Evolutionary conservation across 2,329 filamentous ascomycete genomes (phyloP).

Genomic region (Calonectria hongkongensis): DNA sequence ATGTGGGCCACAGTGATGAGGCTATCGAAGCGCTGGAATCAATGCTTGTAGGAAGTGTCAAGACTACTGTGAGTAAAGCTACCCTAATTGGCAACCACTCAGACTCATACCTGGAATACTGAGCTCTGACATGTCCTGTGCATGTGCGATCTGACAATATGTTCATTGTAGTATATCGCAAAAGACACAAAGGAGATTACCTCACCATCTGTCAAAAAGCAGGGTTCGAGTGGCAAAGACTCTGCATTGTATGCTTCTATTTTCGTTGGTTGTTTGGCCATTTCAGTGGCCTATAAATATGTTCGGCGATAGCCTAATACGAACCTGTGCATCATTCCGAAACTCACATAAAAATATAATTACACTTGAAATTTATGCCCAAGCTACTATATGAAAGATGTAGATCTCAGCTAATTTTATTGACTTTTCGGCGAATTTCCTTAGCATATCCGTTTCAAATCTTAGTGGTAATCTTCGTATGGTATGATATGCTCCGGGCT

Average conservation of each 20-base stretch:
- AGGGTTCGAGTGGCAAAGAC: not conserved
- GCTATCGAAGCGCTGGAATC: conserved; percentile 8
- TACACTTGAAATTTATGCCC: no score
- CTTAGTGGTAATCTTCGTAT: no score
- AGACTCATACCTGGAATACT: not conserved
- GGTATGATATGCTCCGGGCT: no score
- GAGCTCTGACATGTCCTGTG: no score
- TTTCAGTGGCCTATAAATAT: conserved; percentile 1
- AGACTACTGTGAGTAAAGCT: not conserved
- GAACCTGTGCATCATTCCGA: not conserved
- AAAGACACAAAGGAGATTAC: not conserved
- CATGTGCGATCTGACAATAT: not conserved
- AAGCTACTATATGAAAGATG: no score
- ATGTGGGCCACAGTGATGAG: conserved; percentile 27
- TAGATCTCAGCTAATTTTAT: no score
- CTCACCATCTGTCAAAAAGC: not conserved
- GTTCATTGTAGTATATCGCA: not conserved
- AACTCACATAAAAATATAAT: not conserved
- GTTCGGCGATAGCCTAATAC: not conserved
- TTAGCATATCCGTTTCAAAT: no score
- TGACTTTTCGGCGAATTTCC: no score
- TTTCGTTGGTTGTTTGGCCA: not conserved
- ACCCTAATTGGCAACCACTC: not conserved
- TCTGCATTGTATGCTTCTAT: not conserved
- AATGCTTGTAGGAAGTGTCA: not conserved